Conservation (phyloP, 2,329 filamentous ascomycete genomes). For the Colletotrichum falcatum region DNA sequence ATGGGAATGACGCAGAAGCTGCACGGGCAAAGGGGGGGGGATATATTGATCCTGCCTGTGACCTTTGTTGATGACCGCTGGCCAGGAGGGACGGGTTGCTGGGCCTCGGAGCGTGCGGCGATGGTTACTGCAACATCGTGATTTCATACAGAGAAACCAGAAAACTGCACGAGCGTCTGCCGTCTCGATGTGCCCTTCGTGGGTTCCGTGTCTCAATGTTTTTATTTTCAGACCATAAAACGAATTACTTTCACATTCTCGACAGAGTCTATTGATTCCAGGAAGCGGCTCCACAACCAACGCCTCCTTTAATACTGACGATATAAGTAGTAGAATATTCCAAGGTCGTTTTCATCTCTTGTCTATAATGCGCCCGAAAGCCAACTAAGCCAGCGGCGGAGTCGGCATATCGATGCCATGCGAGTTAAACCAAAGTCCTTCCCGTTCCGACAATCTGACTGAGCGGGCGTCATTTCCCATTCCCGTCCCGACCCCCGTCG, state of each 20-base stretch:
- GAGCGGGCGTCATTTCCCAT: not conserved
- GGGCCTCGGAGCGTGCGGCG: not conserved
- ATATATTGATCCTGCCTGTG: too few relatives aligned
- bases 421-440: not conserved
- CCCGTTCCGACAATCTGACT: not conserved
- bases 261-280: too few relatives aligned
- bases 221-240: too few relatives aligned
- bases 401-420: not conserved
- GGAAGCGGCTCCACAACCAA: too few relatives aligned
- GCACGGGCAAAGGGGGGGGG: too few relatives aligned
- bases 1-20: not conserved
- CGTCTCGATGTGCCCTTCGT: too few relatives aligned
- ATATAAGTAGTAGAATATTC: too few relatives aligned
- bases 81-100: not conserved
- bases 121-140: not conserved
- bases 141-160: not conserved
- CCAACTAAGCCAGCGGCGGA: not conserved
- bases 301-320: too few relatives aligned
- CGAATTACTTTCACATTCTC: too few relatives aligned
- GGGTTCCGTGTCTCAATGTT: too few relatives aligned
- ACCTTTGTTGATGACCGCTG: too few relatives aligned
- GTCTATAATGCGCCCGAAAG: not conserved
- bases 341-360: not conserved
- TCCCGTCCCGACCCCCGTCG: not conserved
- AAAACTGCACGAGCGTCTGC: too few relatives aligned